Conservation (phyloP, 2,329 filamentous ascomycete species). For the Diplodia intermedia region DNA sequence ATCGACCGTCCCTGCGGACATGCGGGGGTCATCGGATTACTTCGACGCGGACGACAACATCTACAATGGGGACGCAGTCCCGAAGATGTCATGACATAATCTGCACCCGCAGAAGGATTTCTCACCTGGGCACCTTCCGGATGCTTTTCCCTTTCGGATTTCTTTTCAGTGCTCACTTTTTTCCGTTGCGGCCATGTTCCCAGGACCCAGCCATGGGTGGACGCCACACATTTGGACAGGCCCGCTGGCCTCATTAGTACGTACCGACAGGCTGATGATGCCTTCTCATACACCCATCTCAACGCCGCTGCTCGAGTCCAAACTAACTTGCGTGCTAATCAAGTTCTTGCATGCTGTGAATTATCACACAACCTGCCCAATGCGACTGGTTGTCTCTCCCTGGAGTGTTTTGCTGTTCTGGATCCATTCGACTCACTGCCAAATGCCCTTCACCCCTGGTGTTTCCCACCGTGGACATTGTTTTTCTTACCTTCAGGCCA, state of each 20-base stretch:
- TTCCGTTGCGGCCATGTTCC: conserved; percentile 13
- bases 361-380: conserved; percentile 16
- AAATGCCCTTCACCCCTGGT: background rate
- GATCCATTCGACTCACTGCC: background rate
- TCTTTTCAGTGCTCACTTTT: conserved; percentile 22
- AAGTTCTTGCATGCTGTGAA: conserved; percentile 26
- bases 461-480: background rate
- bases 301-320: conserved; percentile 25
- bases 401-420: conserved; percentile 8
- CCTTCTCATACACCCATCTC: conserved; percentile 25
- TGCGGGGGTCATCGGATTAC: conserved; percentile 31
- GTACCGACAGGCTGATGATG: conserved; percentile 31
- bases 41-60: conserved; percentile 31
- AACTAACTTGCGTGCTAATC: conserved; percentile 31
- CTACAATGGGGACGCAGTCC: conserved; percentile 22
- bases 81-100: conserved; percentile 21
- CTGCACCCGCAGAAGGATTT: conserved; percentile 31
- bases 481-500: background rate
- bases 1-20: conserved; percentile 24
- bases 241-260: conserved; percentile 31
- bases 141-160: conserved; percentile 12
- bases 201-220: conserved; percentile 18
- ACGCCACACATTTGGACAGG: conserved; percentile 29
- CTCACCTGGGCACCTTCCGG: background rate
- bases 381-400: conserved; percentile 9